Base-by-base conservation (phyloP, 352 stramenopile species). In the Phytophthora colocasiae region DNA sequence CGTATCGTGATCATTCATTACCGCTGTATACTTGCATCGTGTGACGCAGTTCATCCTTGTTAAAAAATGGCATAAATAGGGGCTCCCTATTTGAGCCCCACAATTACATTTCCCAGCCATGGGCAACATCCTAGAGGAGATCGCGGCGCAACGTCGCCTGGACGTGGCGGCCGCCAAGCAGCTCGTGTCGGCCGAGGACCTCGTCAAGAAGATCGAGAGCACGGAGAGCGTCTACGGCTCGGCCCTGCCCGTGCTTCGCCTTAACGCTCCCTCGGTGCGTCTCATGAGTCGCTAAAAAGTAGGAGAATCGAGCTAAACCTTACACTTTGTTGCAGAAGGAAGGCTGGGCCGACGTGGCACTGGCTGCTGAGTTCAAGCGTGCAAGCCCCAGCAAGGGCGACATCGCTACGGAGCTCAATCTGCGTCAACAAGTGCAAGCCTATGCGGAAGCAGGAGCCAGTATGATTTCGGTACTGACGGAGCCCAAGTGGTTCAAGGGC, bases 351-450 rank as follows among this genome's bases (percentile, higher is more conserved):
- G 62, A 85, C 39, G 89, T 99, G 66, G 92, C 95, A 24, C 83
- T 99, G 17, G 98, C 98, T 1, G 97, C 97, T 12, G 98, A 99
- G 83, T 99, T 99, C 81, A 99, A 99, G 81, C 90, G 98, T 26
- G 97, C 97, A 8, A 98, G 89, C 41, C 98, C 98, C 11, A 98
- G 89, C 74, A 99, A 99, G 75, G 97, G 98, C 15, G 85, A 98
- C 72, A 99, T 99, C 71, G 89, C 88, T 22, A 74, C 83, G 43
- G 73, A 83, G 57, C 70, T 95, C 48, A 71, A 84, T 24, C 77
- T 94, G 49, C 69, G 80, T 65, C 83, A 98, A 36, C 97, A 99
- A 85, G 96, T 94, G 6, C 58, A 78, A 17, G 54, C 78, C 31
- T 99, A 99, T 73, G 88, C 90, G 8, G 58, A 70, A n/a, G 97